These are phyloP conservation scores for Epichloe brachyelytri DNA, from an alignment of 2,329 filamentous ascomycete species.

Conservation along the genomic window DNA sequence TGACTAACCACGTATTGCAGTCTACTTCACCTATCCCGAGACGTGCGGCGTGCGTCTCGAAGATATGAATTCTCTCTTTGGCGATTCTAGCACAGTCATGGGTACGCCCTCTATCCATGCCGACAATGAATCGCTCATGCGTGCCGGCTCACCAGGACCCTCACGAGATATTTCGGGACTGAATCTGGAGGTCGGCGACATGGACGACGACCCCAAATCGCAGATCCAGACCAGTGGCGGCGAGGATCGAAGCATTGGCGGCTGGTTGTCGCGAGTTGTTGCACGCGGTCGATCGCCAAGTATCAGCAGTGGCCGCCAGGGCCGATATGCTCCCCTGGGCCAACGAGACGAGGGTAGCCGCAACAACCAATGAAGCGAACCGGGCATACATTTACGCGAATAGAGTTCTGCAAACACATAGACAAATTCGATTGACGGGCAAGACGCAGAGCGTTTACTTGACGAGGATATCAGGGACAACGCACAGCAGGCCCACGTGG, in stretches of 20 bases:
- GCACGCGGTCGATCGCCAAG: constrained; percentile 26
- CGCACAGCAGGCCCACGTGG: neutral
- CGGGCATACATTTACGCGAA: constrained; percentile 11
- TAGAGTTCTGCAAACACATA: constrained; percentile 9
- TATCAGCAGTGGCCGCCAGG: constrained; percentile 24
- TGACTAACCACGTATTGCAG: constrained; percentile 31
- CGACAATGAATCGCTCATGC: constrained; percentile 73
- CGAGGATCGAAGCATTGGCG: constrained; percentile 32
- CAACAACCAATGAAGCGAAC: constrained; percentile 13
- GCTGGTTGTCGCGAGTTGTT: constrained; percentile 34
- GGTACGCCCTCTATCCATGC: constrained; percentile 59
- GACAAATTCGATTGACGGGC: too few relatives aligned
- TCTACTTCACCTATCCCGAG: constrained; percentile 96
- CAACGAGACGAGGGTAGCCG: constrained; percentile 26
- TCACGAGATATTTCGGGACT: constrained; percentile 66
- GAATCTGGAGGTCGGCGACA: constrained; percentile 61
- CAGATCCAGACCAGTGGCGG: constrained; percentile 20
- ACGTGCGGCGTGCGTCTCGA: constrained; percentile 90
- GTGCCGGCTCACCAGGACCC: constrained; percentile 57
- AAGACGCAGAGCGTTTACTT: too few relatives aligned
- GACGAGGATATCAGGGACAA: neutral
- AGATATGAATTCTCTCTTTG: constrained; percentile 92
- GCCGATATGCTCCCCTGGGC: constrained; percentile 29
- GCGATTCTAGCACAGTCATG: constrained; percentile 75
- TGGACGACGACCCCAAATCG: constrained; percentile 36